A percentile compares a stretch with the other conserved stretches of the same genome.
These are phyloP conservation scores for Globisporangium sylvaticum DNA, from an alignment of 352 stramenopile genomes.

Conservation along the genomic window DNA sequence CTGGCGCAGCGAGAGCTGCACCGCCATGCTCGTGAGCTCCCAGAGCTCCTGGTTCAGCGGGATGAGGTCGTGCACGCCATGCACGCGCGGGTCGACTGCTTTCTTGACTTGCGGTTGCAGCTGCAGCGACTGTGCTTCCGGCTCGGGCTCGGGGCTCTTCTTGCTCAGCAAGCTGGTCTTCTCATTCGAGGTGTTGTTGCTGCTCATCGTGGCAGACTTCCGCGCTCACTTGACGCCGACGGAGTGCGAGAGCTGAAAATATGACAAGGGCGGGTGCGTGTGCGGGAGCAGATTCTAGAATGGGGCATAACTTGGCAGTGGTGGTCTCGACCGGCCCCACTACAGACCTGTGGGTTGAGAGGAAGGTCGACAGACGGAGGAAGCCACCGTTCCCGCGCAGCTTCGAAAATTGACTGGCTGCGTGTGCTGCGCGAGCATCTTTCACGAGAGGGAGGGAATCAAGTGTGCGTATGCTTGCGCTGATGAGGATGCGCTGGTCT, in stretches of 20 bases:
- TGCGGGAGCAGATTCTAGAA: background rate
- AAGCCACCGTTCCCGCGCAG: background rate
- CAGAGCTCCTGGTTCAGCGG: conserved; percentile 39
- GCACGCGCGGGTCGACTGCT: background rate
- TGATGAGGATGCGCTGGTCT: background rate
- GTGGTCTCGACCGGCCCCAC: background rate
- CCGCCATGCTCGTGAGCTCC: conserved; percentile 60
- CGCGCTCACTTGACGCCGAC: background rate
- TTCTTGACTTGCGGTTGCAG: background rate
- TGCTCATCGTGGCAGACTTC: background rate
- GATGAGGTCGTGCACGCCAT: conserved; percentile 7
- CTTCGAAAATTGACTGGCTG: background rate
- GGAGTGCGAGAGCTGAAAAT: background rate
- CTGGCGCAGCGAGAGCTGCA: conserved; percentile 69
- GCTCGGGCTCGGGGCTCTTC: conserved; percentile 1
- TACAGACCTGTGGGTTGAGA: background rate
- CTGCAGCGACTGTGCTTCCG: background rate
- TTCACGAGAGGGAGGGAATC: background rate
- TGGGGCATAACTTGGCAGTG: background rate
- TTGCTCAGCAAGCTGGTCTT: conserved; percentile 3
- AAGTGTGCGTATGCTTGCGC: background rate
- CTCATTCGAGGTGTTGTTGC: background rate
- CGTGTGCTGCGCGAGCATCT: background rate
- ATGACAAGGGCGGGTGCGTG: background rate
- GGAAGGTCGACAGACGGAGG: background rate